These are phyloP conservation scores for Rhododendron griersonianum DNA, from an alignment of 148 eudicot species.

Conservation along the genomic window DNA sequence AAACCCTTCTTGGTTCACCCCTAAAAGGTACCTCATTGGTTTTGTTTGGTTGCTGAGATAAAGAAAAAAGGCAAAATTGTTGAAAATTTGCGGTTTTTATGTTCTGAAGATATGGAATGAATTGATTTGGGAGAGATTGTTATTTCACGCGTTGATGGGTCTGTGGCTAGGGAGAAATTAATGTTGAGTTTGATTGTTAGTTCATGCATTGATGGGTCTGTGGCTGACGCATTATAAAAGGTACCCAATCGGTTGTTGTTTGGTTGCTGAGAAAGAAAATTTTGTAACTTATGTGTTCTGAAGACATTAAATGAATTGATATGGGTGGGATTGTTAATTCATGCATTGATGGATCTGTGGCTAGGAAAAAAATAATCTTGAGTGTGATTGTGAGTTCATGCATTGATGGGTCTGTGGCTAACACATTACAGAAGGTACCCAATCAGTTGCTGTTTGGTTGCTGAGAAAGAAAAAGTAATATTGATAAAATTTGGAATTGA, in stretches of 20 bases:
- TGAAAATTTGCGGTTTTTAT: background rate
- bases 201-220: background rate
- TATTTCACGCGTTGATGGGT: background rate
- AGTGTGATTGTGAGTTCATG: background rate
- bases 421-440: background rate
- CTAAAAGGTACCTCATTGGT: slow-evolving; percentile 47
- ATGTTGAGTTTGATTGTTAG: background rate
- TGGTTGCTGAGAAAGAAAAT: background rate
- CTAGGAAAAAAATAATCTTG: background rate
- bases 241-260: background rate
- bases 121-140: background rate
- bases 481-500: background rate
- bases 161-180: background rate
- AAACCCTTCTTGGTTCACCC: slow-evolving; percentile 76
- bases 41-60: background rate
- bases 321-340: background rate
- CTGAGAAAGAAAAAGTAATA: background rate
- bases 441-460: background rate
- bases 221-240: background rate
- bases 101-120: background rate
- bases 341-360: background rate
- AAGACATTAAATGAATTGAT: background rate
- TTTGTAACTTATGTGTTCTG: background rate
- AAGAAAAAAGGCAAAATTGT: background rate
- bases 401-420: background rate